Evolutionary conservation across 768 basidiomycete species (phyloP).

Genomic region (Termitomyces sp.): DNA sequence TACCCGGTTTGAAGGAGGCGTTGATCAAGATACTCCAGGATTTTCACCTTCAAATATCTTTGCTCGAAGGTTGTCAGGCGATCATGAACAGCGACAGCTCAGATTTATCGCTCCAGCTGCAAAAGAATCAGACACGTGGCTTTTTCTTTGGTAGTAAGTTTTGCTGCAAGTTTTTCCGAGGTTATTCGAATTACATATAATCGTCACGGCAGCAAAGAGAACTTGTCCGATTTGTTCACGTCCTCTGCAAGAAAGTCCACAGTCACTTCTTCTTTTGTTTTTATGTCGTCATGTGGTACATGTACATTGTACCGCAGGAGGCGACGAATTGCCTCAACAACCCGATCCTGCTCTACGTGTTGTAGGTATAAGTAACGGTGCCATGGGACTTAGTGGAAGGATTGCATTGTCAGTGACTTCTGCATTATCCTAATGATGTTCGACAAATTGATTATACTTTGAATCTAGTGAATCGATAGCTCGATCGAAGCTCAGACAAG

Average conservation of each 20-base stretch:
- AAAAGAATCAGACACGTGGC: conserved; percentile 74
- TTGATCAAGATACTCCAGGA: conserved; percentile 96
- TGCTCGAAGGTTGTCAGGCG: conserved; percentile 88
- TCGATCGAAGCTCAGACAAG: conserved; percentile 53
- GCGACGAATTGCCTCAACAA: conserved; percentile 55
- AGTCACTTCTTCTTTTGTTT: conserved; percentile 67
- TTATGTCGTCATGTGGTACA: conserved; percentile 89
- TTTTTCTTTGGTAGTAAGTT: conserved; percentile 72
- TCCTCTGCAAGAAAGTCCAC: conserved; percentile 51
- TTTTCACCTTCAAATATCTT: conserved; percentile 89
- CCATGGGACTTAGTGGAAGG: conserved; percentile 55
- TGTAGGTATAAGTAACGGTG: conserved; percentile 30
- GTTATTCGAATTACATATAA: neutral
- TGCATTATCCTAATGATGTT: neutral
- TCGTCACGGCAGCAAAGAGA: conserved; percentile 42
- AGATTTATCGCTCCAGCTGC: conserved; percentile 61
- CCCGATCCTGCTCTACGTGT: conserved; percentile 49
- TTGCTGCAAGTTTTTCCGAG: neutral
- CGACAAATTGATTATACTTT: conserved; percentile 3
- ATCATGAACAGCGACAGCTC: conserved; percentile 83
- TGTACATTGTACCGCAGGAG: conserved; percentile 67
- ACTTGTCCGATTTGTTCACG: conserved; percentile 64
- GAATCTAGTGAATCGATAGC: conserved; percentile 61
- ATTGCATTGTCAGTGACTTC: conserved; percentile 67
- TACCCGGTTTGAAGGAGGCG: conserved; percentile 90